These are phyloP conservation scores for Triangularia verruculosa DNA, from an alignment of 2,329 filamentous ascomycete genomes.

Conservation along the genomic window DNA sequence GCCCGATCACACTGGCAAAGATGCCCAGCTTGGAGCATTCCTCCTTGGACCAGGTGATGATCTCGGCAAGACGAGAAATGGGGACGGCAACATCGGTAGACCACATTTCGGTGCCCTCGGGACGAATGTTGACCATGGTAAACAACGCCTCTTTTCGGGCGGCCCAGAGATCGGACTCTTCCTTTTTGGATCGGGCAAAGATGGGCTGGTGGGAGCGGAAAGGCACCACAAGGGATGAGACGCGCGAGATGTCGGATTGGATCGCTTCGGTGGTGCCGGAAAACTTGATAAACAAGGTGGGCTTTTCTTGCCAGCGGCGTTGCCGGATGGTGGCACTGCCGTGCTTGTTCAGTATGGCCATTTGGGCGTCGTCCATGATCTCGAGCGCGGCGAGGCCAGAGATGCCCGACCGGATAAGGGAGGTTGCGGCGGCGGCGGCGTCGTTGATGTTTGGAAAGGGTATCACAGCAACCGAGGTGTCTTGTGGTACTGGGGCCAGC, in stretches of 20 bases:
- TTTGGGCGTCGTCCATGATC: slow-evolving; percentile 62
- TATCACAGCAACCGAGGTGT: slow-evolving; percentile 63
- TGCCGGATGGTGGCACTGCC: slow-evolving; percentile 56
- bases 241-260: slow-evolving; percentile 60
- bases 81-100: slow-evolving; percentile 80
- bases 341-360: slow-evolving; percentile 63
- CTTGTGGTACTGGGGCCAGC: slow-evolving; percentile 60
- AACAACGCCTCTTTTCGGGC: slow-evolving; percentile 73
- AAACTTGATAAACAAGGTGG: slow-evolving; percentile 76
- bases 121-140: slow-evolving; percentile 65
- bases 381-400: slow-evolving; percentile 62
- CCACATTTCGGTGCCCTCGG: slow-evolving; percentile 64
- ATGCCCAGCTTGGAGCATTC: slow-evolving; percentile 56
- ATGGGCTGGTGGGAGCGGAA: slow-evolving; percentile 57
- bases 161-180: slow-evolving; percentile 70
- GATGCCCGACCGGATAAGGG: slow-evolving; percentile 62
- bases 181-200: slow-evolving; percentile 62
- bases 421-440: slow-evolving; percentile 62
- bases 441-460: slow-evolving; percentile 57
- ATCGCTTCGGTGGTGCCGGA: slow-evolving; percentile 61
- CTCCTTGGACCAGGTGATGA: slow-evolving; percentile 65
- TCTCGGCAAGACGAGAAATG: slow-evolving; percentile 66
- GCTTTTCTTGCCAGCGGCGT: slow-evolving; percentile 62
- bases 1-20: slow-evolving; percentile 59
- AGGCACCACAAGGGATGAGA: slow-evolving; percentile 55